Percentiles rank a stretch among this genome's conserved stretches.
phyloP scores from a whole-genome alignment of 2,329 filamentous ascomycete genomes.

The Onygenales sp. region DNA sequence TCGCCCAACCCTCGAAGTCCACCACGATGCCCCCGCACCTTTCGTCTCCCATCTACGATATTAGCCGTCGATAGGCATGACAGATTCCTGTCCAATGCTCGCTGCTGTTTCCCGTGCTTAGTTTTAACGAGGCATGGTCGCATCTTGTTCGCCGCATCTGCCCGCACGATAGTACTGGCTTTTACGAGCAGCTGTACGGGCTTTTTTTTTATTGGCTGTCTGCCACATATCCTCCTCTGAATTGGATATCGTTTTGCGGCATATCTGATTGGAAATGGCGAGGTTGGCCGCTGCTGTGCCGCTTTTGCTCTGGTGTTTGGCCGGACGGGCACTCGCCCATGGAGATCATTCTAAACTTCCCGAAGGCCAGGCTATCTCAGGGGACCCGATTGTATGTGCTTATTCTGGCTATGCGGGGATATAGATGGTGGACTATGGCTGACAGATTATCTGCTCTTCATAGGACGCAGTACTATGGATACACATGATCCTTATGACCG shows the following conservation, averaged over 20 bases:
- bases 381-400: conserved; percentile 59
- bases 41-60: too few species aligned
- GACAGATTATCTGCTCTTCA: neutral
- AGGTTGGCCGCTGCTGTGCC: neutral
- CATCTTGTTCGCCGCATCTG: too few species aligned
- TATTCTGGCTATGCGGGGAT: neutral
- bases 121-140: too few species aligned
- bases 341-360: conserved; percentile 52
- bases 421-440: neutral
- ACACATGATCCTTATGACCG: conserved; percentile 80
- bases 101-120: too few species aligned
- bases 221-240: neutral
- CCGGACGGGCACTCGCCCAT: conserved; percentile 33
- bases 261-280: neutral
- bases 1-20: too few species aligned
- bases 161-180: too few species aligned
- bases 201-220: too few species aligned
- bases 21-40: too few species aligned
- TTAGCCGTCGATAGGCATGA: too few species aligned
- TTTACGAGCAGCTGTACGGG: too few species aligned
- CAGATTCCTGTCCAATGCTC: too few species aligned
- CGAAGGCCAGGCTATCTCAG: conserved; percentile 59
- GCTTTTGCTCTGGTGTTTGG: conserved; percentile 7
- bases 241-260: neutral
- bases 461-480: conserved; percentile 80